Conservation (phyloP, 2,329 filamentous ascomycete species). For the Venturia asperata region DNA sequence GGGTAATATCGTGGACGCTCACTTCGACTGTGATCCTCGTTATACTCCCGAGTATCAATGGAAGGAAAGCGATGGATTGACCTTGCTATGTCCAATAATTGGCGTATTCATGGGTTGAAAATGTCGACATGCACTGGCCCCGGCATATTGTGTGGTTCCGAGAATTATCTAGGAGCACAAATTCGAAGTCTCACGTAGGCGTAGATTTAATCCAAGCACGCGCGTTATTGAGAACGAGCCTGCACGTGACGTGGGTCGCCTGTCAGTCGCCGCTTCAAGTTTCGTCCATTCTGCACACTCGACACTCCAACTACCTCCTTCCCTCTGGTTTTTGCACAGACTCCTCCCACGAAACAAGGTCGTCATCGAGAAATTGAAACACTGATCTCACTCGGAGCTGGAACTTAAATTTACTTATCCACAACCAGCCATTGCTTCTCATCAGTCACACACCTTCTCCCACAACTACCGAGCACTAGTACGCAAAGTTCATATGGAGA, state of each 20-base stretch:
- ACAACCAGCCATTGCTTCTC: background rate
- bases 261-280: too few relatives aligned
- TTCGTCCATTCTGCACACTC: too few relatives aligned
- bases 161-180: too few relatives aligned
- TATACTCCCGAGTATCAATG: background rate
- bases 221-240: too few relatives aligned
- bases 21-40: background rate
- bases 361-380: background rate
- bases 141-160: too few relatives aligned
- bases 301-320: background rate
- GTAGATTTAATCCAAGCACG: too few relatives aligned
- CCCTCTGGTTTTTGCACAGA: background rate
- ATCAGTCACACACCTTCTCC: background rate
- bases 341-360: background rate
- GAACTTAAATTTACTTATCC: slow-evolving; percentile 2
- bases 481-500: background rate
- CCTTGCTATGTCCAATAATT: background rate
- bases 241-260: too few relatives aligned
- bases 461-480: background rate
- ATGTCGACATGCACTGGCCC: too few relatives aligned
- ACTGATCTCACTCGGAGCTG: background rate
- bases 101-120: background rate
- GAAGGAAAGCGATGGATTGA: background rate
- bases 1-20: background rate
- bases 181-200: too few relatives aligned